Base-by-base conservation (phyloP, 345 rosid species). In the Cardamine chenopodiifolia region DNA sequence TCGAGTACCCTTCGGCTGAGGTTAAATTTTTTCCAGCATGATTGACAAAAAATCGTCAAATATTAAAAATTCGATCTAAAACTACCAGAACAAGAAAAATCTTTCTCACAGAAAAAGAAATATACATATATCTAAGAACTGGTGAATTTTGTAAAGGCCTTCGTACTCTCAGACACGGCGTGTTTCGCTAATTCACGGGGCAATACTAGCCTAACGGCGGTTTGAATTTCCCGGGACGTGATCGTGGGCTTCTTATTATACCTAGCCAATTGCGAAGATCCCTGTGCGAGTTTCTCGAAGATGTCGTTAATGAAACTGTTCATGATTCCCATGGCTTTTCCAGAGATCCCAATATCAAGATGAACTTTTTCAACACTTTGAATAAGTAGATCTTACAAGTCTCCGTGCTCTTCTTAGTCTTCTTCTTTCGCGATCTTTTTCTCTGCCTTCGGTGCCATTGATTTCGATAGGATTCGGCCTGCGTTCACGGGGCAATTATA, bases 231-330 rank as follows among this genome's bases (percentile, higher is more conserved):
- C 64, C 90, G 74, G n/a, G 89, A 86, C 0, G 91, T 87, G 31
- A 87, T 87, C 6, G 91, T 87, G 0, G 91, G 94, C 74, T 87
- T 87, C 83, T 89, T 89, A 83, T 87, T 89, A 78, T 85, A 87
- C 78, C 94, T 83, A 0, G 94, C 91, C 7, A 89, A 86, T 15
- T 75, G 76, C 1, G 94, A 86, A 10, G 92, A 42, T 17, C 87
- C 95, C 78, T 81, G 85, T 11, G 88, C 86, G n/a, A 86, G 83
- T 81, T 89, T 86, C 83, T 86, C 90, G 42, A 86, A 86, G 26
- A 85, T 86, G 22, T 86, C 90, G 61, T 84, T 86, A 72, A 86
- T 83, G 76, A 87, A 87, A 65, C 86, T 82, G 81, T 87, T 85
- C 90, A 87, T 87, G 60, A 87, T 85, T 6, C 90, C 90, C 90